Evolutionary conservation across 495 filamentous ascomycete genomes (phyloP), one percentile per base, ranked within the genome.

Genomic region (Penicillium odoratum): DNA sequence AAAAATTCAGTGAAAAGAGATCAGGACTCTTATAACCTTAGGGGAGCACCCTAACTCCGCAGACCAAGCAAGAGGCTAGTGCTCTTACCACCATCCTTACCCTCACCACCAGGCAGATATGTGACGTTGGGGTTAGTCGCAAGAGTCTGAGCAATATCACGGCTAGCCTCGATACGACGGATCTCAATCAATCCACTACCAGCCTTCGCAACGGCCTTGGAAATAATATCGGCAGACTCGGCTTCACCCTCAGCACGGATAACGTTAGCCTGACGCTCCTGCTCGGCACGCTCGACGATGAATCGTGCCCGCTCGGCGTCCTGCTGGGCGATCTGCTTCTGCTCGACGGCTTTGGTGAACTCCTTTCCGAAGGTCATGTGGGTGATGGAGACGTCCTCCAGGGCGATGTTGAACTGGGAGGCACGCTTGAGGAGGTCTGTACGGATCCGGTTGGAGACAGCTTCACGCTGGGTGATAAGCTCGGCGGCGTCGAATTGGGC

Each of bases 291-390:
- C 86, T 98, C 94, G 75, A 98, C 94, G 68, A 99, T 93, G 79
- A 99, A 99, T 56, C 94, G 82, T 28, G 93, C 93, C 53, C 94
- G 83, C 82, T 99, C 94, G 57, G 94, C 94, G 70, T 99, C 94
- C 76, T 99, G 94, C 79, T 99, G 94, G 28, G 94, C 94, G 74
- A 99, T 99, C 82, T 99, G 94, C 84, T 99, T 99, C 83, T 99
- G 95, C 80, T 99, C 94, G 66, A 99, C 94, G 58, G 94, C 94
- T 61, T 86, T 85, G 57, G 94, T 99, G 86, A 99, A 99, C 78
- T 99, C 94, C 79, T 92, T 93, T 55, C 94, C 94, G 75, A 99
- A 99, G 53, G 94, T 98, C 94, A 99, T 98, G 85, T 99, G 94
- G 43, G 94, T 99, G 81, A 99, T 99, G 65, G 90, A 95, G 56